A percentile compares a stretch with the other conserved stretches of the same genome.
These are phyloP conservation scores for Tetragonia tetragonoides DNA, from an alignment of 148 eudicot species.

Conservation along the genomic window DNA sequence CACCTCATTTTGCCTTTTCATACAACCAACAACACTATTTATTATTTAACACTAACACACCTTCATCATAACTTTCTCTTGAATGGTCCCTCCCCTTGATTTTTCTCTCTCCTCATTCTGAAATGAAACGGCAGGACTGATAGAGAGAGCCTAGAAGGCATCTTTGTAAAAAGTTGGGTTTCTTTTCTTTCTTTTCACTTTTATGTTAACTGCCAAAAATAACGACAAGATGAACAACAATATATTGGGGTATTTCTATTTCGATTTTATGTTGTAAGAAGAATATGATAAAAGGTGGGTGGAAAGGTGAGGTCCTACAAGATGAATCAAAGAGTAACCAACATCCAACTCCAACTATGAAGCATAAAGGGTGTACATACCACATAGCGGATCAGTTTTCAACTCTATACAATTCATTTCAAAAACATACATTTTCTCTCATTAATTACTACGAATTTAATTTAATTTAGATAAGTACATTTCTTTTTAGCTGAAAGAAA, in stretches of 20 bases:
- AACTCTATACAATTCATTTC: too few relatives aligned
- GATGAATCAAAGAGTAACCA: too few relatives aligned
- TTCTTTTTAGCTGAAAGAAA: too few relatives aligned
- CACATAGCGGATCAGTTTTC: too few relatives aligned
- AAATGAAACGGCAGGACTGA: background rate
- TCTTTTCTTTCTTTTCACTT: conserved; percentile 11
- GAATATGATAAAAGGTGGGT: background rate
- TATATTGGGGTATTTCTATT: background rate
- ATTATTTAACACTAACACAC: conserved; percentile 7
- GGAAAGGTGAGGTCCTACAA: too few relatives aligned
- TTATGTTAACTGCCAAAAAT: conserved; percentile 27
- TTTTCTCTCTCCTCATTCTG: background rate
- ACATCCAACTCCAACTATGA: too few relatives aligned
- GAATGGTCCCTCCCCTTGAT: conserved; percentile 14
- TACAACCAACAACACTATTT: background rate
- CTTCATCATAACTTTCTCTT: conserved; percentile 27
- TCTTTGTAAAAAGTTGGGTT: conserved; percentile 26
- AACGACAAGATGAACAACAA: conserved; percentile 20
- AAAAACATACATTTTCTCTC: too few relatives aligned
- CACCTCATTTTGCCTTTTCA: conserved; percentile 1
- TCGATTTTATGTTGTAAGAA: background rate
- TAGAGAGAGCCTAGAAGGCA: background rate
- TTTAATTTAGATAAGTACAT: too few relatives aligned
- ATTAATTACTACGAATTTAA: too few relatives aligned
- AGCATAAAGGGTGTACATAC: too few relatives aligned